These are phyloP conservation scores for Solanum sitiens DNA, from an alignment of 257 asterid species.

Conservation along the genomic window DNA sequence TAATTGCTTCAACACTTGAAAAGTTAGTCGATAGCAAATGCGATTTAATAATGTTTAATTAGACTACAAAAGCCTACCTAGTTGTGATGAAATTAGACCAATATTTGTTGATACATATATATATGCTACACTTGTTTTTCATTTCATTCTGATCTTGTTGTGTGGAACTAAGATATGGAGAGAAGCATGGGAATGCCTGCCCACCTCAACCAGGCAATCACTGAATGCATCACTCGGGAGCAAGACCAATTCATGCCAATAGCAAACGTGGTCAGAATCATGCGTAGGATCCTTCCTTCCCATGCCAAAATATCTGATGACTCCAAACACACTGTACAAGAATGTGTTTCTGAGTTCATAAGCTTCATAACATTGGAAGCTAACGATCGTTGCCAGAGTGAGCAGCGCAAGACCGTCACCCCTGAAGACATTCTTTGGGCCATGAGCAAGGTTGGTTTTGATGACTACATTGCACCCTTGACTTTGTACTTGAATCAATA, in stretches of 20 bases:
- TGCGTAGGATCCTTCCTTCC: not conserved
- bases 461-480: constrained; percentile 85
- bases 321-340: constrained; percentile 90
- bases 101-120: not conserved
- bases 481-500: constrained; percentile 70
- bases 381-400: constrained; percentile 86
- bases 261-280: not conserved
- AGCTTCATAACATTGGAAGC: constrained; percentile 93
- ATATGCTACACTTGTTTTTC: not conserved
- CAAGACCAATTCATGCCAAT: constrained; percentile 13
- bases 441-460: constrained; percentile 96
- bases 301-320: constrained; percentile 55
- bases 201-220: constrained; percentile 10
- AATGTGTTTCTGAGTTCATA: constrained; percentile 85
- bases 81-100: not conserved
- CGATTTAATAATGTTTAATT: not conserved
- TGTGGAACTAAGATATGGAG: constrained; percentile 10
- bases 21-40: not conserved
- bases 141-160: not conserved
- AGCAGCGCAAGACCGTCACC: constrained; percentile 94
- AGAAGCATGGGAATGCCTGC: not conserved
- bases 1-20: not conserved
- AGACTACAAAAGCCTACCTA: not conserved
- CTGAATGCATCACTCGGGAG: constrained; percentile 77
- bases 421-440: constrained; percentile 94